Conservation (phyloP, 139 green algal species). For the Chlamydomonas sp. region DNA sequence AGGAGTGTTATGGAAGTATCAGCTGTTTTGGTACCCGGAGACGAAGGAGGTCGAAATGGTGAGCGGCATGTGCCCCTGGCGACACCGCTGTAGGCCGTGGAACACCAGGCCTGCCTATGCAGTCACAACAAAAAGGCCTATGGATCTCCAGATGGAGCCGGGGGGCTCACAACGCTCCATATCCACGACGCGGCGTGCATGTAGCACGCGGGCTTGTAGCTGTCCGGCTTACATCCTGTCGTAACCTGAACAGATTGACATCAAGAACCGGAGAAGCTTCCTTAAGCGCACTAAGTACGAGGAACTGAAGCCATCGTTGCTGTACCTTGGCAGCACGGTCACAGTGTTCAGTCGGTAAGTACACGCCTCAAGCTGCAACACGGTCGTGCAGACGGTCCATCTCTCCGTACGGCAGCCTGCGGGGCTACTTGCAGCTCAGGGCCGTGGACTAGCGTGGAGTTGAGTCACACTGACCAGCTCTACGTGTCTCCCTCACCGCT, state of each 20-base stretch:
- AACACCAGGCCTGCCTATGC: not conserved
- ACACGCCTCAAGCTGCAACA: not conserved
- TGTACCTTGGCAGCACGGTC: slow-evolving; percentile 73
- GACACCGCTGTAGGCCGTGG: not conserved
- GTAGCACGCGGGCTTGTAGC: not conserved
- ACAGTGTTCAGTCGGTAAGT: slow-evolving; percentile 69
- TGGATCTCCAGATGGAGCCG: no score
- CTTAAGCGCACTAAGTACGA: slow-evolving; percentile 74
- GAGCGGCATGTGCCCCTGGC: not conserved
- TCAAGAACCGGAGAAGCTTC: slow-evolving; percentile 84
- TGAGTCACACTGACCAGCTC: not conserved
- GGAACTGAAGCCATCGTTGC: slow-evolving; percentile 56
- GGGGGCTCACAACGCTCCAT: no score
- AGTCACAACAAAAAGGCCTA: no score
- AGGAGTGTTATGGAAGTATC: slow-evolving; percentile 68
- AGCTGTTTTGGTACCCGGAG: slow-evolving; percentile 76
- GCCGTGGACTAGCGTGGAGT: not conserved
- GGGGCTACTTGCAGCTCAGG: no score
- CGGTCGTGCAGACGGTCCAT: not conserved
- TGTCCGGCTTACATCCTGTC: not conserved
- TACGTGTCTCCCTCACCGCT: not conserved
- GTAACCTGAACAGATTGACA: slow-evolving; percentile 71
- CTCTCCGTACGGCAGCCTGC: not conserved
- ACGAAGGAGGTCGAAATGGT: slow-evolving; percentile 83
- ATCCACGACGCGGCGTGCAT: no score